Evolutionary conservation across 169 alveolate genomes (phyloP).

Genomic region (Plasmodium sp.): DNA sequence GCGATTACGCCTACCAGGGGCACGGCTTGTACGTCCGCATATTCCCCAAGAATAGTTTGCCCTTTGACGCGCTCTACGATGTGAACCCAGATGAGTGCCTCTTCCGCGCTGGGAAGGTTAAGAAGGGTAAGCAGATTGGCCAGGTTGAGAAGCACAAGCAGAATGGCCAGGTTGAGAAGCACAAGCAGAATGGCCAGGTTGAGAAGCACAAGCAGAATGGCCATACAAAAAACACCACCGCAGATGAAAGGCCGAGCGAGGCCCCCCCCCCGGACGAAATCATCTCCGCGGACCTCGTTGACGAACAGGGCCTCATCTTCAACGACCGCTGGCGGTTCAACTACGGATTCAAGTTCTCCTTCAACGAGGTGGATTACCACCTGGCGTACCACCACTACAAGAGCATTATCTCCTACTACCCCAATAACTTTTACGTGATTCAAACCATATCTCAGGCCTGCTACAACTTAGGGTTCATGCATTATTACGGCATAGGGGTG

Average conservation of each 20-base stretch:
- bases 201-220: neutral
- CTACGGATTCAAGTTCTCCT: constrained; percentile 23
- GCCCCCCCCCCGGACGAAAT: neutral
- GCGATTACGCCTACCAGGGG: constrained; percentile 64
- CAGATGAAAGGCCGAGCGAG: neutral
- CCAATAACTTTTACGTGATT: constrained; percentile 38
- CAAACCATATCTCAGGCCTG: constrained; percentile 51
- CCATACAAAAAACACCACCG: neutral
- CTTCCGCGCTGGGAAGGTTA: neutral
- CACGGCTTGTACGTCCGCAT: constrained; percentile 31
- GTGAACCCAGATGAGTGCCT: neutral
- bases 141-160: neutral
- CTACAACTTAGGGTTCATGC: constrained; percentile 62
- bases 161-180: no score
- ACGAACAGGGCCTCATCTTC: constrained; percentile 44
- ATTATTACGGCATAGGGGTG: constrained; percentile 70
- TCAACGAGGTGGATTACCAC: constrained; percentile 47
- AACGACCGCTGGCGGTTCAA: constrained; percentile 50
- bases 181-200: neutral
- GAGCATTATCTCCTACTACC: constrained; percentile 58
- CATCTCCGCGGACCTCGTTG: constrained; percentile 35
- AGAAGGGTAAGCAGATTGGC: neutral
- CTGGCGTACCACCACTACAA: constrained; percentile 70
- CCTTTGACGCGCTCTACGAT: constrained; percentile 5
- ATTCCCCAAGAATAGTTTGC: constrained; percentile 11